These are phyloP conservation scores for Naganishia antarctica DNA, from an alignment of 768 basidiomycete species.

Conservation along the genomic window DNA sequence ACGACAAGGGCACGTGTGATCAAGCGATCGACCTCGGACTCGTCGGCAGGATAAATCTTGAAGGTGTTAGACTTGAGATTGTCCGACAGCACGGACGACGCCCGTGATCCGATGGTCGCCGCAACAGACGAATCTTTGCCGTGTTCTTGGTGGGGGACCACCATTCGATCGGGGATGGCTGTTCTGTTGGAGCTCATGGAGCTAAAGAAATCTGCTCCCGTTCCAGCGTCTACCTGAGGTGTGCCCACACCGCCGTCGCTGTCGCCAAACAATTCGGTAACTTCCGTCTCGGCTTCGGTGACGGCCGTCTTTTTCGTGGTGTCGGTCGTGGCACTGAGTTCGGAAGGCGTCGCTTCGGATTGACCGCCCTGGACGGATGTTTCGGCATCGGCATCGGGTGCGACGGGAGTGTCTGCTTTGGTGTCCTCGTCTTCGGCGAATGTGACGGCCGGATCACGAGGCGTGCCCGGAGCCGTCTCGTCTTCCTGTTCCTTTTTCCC, in stretches of 20 bases:
- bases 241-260: slow-evolving; percentile 54
- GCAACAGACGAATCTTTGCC: slow-evolving; percentile 84
- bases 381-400: slow-evolving; percentile 52
- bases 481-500: slow-evolving; percentile 42
- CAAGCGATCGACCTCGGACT: slow-evolving; percentile 78
- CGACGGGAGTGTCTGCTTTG: slow-evolving; percentile 20
- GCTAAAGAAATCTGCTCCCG: slow-evolving; percentile 74
- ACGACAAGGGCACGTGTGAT: slow-evolving; percentile 89
- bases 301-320: slow-evolving; percentile 51
- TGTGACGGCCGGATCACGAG: slow-evolving; percentile 72
- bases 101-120: slow-evolving; percentile 86
- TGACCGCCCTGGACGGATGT: slow-evolving; percentile 43
- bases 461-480: slow-evolving; percentile 52
- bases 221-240: slow-evolving; percentile 62
- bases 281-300: slow-evolving; percentile 54
- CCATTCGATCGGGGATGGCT: slow-evolving; percentile 53
- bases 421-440: slow-evolving; percentile 62
- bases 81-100: slow-evolving; percentile 70
- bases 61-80: slow-evolving; percentile 73
- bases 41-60: slow-evolving; percentile 80
- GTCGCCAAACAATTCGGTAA: slow-evolving; percentile 72
- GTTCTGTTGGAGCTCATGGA: slow-evolving; percentile 61
- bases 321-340: slow-evolving; percentile 63
- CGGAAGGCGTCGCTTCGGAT: slow-evolving; percentile 66
- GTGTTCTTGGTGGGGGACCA: slow-evolving; percentile 74